Conservation (phyloP, 2,329 filamentous ascomycete genomes). For the Penicillium sp. region DNA sequence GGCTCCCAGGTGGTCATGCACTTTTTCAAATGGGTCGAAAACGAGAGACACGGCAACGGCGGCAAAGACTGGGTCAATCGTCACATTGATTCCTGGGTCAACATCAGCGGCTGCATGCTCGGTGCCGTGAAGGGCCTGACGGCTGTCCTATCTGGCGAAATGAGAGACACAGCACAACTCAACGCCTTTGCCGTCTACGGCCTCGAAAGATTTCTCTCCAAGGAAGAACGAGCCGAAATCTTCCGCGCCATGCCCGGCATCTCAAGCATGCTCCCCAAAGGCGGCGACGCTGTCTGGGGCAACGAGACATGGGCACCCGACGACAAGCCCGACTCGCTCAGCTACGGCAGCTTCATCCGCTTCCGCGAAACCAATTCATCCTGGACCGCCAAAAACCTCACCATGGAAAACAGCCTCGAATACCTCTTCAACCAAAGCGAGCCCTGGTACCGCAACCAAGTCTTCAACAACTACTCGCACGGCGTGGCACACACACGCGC, state of each 20-base stretch:
- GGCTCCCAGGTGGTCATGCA: slow-evolving; percentile 87
- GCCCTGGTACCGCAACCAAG: slow-evolving; percentile 75
- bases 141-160: slow-evolving; percentile 84
- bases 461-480: slow-evolving; percentile 75
- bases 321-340: slow-evolving; percentile 65
- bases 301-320: slow-evolving; percentile 84
- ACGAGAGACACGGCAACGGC: slow-evolving; percentile 70
- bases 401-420: slow-evolving; percentile 68
- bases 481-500: slow-evolving; percentile 75
- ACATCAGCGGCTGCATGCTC: slow-evolving; percentile 96
- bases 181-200: slow-evolving; percentile 97
- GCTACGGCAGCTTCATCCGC: slow-evolving; percentile 78
- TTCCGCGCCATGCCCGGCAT: slow-evolving; percentile 97
- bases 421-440: slow-evolving; percentile 78
- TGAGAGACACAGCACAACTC: slow-evolving; percentile 96
- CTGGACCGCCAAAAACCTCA: slow-evolving; percentile 68
- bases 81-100: slow-evolving; percentile 93
- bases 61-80: slow-evolving; percentile 86
- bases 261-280: slow-evolving; percentile 92
- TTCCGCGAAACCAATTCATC: slow-evolving; percentile 67
- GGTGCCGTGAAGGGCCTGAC: slow-evolving; percentile 88
- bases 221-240: slow-evolving; percentile 84
- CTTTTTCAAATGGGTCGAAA: slow-evolving; percentile 78
- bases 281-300: slow-evolving; percentile 93
- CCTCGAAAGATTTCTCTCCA: slow-evolving; percentile 89